Conservation (phyloP, 768 basidiomycete species). For the Trichaptum fuscoviolaceum region DNA sequence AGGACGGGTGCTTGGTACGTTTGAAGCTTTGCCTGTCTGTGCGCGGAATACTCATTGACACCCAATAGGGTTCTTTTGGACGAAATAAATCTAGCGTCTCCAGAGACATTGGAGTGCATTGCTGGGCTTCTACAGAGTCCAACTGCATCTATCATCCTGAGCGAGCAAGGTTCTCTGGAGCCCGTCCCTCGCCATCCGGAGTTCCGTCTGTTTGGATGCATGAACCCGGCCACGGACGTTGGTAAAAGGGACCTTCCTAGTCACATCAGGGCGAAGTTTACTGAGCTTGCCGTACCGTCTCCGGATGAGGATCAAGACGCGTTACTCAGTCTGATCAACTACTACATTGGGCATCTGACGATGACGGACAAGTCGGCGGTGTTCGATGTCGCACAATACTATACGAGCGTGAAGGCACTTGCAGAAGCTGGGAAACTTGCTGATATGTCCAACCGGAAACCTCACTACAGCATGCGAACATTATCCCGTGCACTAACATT, state of each 20-base stretch:
- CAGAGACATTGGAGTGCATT: slow-evolving; percentile 92
- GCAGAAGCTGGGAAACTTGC: slow-evolving; percentile 74
- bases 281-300: slow-evolving; percentile 91
- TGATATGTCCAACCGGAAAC: slow-evolving; percentile 88
- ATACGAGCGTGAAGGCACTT: slow-evolving; percentile 71
- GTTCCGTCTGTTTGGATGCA: slow-evolving; percentile 96
- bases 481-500: slow-evolving; percentile 87
- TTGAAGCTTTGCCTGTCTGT: neutral
- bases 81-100: slow-evolving; percentile 90
- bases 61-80: slow-evolving; percentile 81
- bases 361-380: slow-evolving; percentile 83
- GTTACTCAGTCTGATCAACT: slow-evolving; percentile 75
- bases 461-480: slow-evolving; percentile 97
- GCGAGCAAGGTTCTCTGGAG: slow-evolving; percentile 88
- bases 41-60: slow-evolving; percentile 4
- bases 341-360: slow-evolving; percentile 82
- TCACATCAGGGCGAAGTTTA: slow-evolving; percentile 86
- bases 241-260: slow-evolving; percentile 97
- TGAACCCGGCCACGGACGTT: slow-evolving; percentile 99
- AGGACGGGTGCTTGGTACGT: slow-evolving; percentile 86
- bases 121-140: slow-evolving; percentile 83
- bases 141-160: slow-evolving; percentile 83
- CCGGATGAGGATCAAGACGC: slow-evolving; percentile 92
- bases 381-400: slow-evolving; percentile 91
- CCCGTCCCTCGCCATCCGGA: slow-evolving; percentile 88